These are phyloP conservation scores for Zoysia matrella DNA, from an alignment of 202 grass and related monocot species.

Conservation along the genomic window DNA sequence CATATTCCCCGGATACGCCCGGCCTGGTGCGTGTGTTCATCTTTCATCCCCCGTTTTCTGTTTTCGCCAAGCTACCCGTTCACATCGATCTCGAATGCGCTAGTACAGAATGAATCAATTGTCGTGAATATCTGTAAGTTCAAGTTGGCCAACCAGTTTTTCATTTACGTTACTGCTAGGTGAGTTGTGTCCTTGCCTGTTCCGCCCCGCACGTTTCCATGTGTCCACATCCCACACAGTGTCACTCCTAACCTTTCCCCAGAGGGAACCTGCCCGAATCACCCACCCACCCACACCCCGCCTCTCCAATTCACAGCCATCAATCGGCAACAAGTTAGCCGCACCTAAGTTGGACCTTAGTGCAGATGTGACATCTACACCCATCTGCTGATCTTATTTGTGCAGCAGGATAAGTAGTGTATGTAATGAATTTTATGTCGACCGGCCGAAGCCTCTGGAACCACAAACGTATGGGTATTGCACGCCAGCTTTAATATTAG, in stretches of 20 bases:
- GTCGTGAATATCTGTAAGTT: not conserved
- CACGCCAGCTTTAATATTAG: conserved; percentile 5
- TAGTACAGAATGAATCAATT: too few relatives aligned
- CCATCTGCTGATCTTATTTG: not conserved
- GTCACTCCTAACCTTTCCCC: not conserved
- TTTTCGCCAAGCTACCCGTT: not conserved
- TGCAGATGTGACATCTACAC: conserved; percentile 4
- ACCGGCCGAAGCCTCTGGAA: conserved; percentile 9
- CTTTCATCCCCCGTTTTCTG: not conserved
- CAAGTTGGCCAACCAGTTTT: not conserved
- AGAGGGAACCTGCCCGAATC: not conserved
- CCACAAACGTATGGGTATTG: not conserved
- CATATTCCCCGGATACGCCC: not conserved
- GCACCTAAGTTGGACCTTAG: not conserved
- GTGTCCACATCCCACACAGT: not conserved
- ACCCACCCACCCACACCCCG: not conserved
- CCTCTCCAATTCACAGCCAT: not conserved
- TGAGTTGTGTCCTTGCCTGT: too few relatives aligned
- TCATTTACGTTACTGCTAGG: too few relatives aligned
- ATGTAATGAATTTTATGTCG: not conserved
- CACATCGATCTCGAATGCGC: too few relatives aligned
- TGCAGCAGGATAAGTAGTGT: conserved; percentile 16
- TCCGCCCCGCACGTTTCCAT: conserved; percentile 5
- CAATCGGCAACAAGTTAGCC: not conserved
- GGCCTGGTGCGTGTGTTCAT: not conserved